Conservation (phyloP, 495 filamentous ascomycete genomes). For the Talaromyces liani region DNA sequence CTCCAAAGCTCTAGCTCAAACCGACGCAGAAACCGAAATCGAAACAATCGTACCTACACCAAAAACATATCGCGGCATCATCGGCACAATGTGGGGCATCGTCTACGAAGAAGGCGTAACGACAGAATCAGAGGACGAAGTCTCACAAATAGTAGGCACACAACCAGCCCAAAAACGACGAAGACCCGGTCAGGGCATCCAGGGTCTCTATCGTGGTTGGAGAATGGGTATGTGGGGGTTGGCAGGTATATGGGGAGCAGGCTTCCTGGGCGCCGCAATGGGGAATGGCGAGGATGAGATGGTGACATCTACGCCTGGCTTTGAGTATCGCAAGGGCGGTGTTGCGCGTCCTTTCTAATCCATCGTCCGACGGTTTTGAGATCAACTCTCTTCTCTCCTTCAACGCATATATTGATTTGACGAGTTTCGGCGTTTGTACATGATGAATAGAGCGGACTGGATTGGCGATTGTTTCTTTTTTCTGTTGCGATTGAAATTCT, state of each 20-base stretch:
- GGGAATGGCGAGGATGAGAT: constrained; percentile 28
- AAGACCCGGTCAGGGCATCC: constrained; percentile 68
- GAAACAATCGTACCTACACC: constrained; percentile 64
- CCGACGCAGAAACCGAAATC: constrained; percentile 30
- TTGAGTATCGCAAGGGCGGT: constrained; percentile 8
- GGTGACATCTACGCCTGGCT: constrained; percentile 13
- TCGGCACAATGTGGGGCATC: constrained; percentile 84
- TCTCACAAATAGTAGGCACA: constrained; percentile 5
- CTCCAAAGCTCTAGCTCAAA: constrained; percentile 8
- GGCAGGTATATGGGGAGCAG: constrained; percentile 76
- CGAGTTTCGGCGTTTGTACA: constrained; percentile 4
- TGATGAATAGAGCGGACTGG: not conserved
- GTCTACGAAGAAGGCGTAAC: constrained; percentile 71
- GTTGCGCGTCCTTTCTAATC: not conserved
- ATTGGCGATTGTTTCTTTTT: not conserved
- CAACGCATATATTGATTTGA: not conserved
- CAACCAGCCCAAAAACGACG: constrained; percentile 29
- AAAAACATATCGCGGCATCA: constrained; percentile 63
- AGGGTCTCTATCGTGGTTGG: constrained; percentile 90
- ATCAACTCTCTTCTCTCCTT: not conserved
- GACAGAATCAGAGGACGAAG: constrained; percentile 21
- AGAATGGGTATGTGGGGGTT: constrained; percentile 93
- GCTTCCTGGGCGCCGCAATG: constrained; percentile 45
- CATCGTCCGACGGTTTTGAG: not conserved
- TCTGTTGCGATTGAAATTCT: not conserved